Evolutionary conservation across 202 grass and related monocot genomes (phyloP).

Genomic region (Setaria viridis): DNA sequence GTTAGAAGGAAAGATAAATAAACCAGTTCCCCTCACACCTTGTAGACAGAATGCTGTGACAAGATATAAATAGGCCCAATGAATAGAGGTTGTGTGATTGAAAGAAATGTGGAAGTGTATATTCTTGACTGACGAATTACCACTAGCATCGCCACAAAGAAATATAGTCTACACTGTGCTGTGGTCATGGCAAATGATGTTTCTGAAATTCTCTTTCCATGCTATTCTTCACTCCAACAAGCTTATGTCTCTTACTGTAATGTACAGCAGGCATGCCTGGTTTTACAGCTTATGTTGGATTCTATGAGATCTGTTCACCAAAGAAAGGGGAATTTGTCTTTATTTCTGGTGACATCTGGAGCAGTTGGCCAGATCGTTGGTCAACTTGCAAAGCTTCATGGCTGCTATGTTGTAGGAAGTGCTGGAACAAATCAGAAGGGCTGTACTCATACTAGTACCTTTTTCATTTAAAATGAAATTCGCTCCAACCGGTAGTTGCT

Average conservation of each 20-base stretch:
- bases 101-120: background rate
- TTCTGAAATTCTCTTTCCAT: background rate
- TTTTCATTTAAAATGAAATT: background rate
- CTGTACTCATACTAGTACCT: background rate
- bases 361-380: conserved; percentile 94
- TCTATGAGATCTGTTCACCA: conserved; percentile 82
- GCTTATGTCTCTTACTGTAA: background rate
- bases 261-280: conserved; percentile 78
- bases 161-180: background rate
- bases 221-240: no score
- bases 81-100: background rate
- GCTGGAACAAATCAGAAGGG: conserved; percentile 82
- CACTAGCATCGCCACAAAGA: background rate
- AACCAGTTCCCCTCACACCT: background rate
- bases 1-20: background rate
- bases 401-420: conserved; percentile 88
- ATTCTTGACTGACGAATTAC: background rate
- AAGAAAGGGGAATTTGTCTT: conserved; percentile 87
- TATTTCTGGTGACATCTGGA: conserved; percentile 85
- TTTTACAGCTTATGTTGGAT: conserved; percentile 93
- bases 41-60: background rate
- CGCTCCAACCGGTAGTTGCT: background rate
- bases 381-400: conserved; percentile 93
- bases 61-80: background rate
- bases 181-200: background rate